Conservation (phyloP, 2,329 filamentous ascomycete genomes). For the Chaetothyriales sp. region DNA sequence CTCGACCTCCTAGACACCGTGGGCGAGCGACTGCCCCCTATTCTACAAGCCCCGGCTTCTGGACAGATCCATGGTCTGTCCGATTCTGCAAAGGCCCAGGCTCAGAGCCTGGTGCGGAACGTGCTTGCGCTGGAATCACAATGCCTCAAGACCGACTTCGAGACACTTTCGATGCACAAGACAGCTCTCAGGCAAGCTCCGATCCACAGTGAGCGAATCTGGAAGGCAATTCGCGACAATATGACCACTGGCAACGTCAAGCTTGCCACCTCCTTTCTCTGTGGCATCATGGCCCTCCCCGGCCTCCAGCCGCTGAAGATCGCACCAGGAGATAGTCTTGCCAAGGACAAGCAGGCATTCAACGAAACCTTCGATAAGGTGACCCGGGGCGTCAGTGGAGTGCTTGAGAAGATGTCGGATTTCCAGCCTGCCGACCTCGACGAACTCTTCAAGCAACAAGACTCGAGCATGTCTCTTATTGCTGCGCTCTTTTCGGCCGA, state of each 20-base stretch:
- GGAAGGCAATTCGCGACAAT: slow-evolving; percentile 58
- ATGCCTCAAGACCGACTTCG: slow-evolving; percentile 52
- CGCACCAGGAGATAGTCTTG: slow-evolving; percentile 23
- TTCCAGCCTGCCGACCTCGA: slow-evolving; percentile 56
- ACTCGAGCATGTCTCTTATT: slow-evolving; percentile 59
- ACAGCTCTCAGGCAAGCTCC: slow-evolving; percentile 40
- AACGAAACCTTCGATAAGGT: slow-evolving; percentile 55
- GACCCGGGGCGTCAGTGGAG: slow-evolving; percentile 49
- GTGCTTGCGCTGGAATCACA: slow-evolving; percentile 57
- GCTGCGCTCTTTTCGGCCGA: slow-evolving; percentile 70
- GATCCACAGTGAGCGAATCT: slow-evolving; percentile 38
- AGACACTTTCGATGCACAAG: slow-evolving; percentile 45
- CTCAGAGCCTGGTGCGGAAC: slow-evolving; percentile 49
- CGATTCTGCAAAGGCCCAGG: slow-evolving; percentile 38
- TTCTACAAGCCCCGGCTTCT: slow-evolving; percentile 35
- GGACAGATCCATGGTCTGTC: slow-evolving; percentile 32
- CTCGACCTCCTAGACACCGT: slow-evolving; percentile 34
- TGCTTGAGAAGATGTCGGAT: slow-evolving; percentile 65
- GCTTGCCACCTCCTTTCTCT: slow-evolving; percentile 58
- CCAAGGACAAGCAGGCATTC: slow-evolving; percentile 51
- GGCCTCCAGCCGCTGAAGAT: slow-evolving; percentile 59
- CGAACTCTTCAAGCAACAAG: slow-evolving; percentile 50
- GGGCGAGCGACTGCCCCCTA: slow-evolving; percentile 35
- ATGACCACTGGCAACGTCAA: slow-evolving; percentile 52
- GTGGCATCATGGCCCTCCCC: slow-evolving; percentile 54